Conservation (phyloP, 108 stramenopile species). For the Craspedostauros australis region DNA sequence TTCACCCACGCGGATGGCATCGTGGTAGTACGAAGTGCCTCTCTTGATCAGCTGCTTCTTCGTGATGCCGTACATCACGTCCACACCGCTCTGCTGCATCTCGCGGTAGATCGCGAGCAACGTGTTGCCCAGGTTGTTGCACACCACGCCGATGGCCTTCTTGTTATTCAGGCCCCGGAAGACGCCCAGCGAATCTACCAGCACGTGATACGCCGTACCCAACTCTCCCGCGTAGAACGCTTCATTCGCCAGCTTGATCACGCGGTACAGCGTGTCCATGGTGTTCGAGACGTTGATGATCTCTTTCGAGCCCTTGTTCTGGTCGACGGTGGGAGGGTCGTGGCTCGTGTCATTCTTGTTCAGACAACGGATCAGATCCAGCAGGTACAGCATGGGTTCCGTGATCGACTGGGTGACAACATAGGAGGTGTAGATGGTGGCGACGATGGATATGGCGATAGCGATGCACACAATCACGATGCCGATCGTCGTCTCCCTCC, state of each 20-base stretch:
- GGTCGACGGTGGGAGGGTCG: background rate
- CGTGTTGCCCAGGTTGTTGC: constrained; percentile 59
- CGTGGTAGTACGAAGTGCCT: constrained; percentile 5
- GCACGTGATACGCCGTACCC: constrained; percentile 28
- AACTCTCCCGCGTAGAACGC: constrained; percentile 53
- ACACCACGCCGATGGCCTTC: constrained; percentile 55
- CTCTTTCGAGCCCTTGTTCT: constrained; percentile 13
- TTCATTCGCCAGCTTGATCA: constrained; percentile 42
- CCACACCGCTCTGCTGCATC: constrained; percentile 19
- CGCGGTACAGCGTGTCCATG: constrained; percentile 43
- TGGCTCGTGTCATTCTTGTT: background rate
- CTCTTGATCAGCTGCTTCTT: constrained; percentile 10
- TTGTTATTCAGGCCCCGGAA: constrained; percentile 51
- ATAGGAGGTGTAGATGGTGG: constrained; percentile 6
- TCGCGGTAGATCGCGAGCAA: constrained; percentile 27
- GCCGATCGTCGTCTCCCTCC: background rate
- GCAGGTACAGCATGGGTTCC: constrained; percentile 19
- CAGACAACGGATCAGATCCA: constrained; percentile 5
- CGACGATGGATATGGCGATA: constrained; percentile 5
- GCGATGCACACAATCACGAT: constrained; percentile 9
- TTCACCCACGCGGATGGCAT: constrained; percentile 26
- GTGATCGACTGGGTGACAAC: constrained; percentile 14
- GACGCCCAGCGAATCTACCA: constrained; percentile 40
- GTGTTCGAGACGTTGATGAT: constrained; percentile 26
- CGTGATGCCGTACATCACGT: constrained; percentile 10